A percentile compares a stretch with the other conserved stretches of the same genome.
Evolutionary conservation across 1,284 basidiomycete genomes (phyloP).

Genomic region (Ceraceosorus guamensis): DNA sequence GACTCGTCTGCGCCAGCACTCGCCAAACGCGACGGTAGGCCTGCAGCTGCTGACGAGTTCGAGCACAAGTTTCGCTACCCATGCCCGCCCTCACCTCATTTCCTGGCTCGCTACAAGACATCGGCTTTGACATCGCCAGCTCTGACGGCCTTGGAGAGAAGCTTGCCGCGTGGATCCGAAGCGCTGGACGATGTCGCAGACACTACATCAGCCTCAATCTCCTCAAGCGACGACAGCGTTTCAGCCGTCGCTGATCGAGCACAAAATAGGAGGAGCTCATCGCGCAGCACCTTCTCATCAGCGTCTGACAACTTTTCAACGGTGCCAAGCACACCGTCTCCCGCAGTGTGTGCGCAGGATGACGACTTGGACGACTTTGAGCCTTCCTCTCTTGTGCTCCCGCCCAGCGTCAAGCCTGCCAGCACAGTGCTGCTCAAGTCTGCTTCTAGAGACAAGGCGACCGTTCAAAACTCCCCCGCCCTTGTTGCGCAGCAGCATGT

Average conservation of each 20-base stretch:
- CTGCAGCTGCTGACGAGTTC: not conserved
- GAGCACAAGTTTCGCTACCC: conserved; percentile 31
- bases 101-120: conserved; percentile 29
- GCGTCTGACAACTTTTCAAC: conserved; percentile 23
- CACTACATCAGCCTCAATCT: conserved; percentile 1
- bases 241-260: not conserved
- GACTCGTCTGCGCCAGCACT: conserved; percentile 2
- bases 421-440: conserved; percentile 27
- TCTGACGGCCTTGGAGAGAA: conserved; percentile 30
- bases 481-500: no score
- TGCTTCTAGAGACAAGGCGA: not conserved
- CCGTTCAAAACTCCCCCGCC: conserved; percentile 8
- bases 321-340: conserved; percentile 29
- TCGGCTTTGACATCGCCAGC: conserved; percentile 32
- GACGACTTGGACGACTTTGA: conserved; percentile 33
- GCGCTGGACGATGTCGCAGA: conserved; percentile 1
- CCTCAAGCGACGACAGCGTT: conserved; percentile 8
- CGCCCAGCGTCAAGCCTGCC: conserved; percentile 28
- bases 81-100: conserved; percentile 33
- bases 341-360: conserved; percentile 21
- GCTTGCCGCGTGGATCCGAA: conserved; percentile 14
- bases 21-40: not conserved
- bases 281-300: conserved; percentile 38
- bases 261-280: conserved; percentile 30
- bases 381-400: conserved; percentile 28